Conservation (phyloP, 164 flowering plant genomes). For the Chimonanthus salicifolius region DNA sequence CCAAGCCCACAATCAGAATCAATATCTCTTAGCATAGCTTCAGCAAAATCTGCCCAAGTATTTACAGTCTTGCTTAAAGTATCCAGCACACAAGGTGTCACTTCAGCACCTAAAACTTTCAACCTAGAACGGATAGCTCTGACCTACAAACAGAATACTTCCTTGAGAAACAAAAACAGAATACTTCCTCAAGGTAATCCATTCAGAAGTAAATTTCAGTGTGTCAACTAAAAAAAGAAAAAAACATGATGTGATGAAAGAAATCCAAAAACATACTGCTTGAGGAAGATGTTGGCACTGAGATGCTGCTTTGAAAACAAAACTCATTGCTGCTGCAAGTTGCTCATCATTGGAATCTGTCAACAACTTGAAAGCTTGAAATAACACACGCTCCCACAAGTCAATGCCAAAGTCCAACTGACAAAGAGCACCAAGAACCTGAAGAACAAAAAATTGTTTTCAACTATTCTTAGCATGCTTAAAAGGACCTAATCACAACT, state of each 20-base stretch:
- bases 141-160: conserved; percentile 44
- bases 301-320: conserved; percentile 79
- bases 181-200: not conserved
- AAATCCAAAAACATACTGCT: conserved; percentile 54
- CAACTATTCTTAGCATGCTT: not conserved
- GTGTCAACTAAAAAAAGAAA: not conserved
- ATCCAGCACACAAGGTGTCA: conserved; percentile 76
- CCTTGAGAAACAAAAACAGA: not conserved
- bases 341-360: conserved; percentile 70
- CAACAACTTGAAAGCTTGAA: conserved; percentile 62
- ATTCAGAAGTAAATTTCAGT: not conserved
- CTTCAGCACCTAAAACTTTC: conserved; percentile 66
- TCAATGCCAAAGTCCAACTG: conserved; percentile 87
- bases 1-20: conserved; percentile 57
- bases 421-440: conserved; percentile 89
- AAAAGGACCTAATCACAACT: not conserved
- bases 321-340: conserved; percentile 73
- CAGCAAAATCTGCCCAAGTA: conserved; percentile 81
- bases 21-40: conserved; percentile 71
- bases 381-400: conserved; percentile 75
- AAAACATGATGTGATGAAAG: conserved; percentile 2
- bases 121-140: conserved; percentile 72
- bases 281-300: conserved; percentile 87
- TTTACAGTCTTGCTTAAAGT: conserved; percentile 64
- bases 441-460: conserved; percentile 12